Conservation (phyloP, 108 stramenopile genomes). For the Stephanodiscus minutulus region DNA sequence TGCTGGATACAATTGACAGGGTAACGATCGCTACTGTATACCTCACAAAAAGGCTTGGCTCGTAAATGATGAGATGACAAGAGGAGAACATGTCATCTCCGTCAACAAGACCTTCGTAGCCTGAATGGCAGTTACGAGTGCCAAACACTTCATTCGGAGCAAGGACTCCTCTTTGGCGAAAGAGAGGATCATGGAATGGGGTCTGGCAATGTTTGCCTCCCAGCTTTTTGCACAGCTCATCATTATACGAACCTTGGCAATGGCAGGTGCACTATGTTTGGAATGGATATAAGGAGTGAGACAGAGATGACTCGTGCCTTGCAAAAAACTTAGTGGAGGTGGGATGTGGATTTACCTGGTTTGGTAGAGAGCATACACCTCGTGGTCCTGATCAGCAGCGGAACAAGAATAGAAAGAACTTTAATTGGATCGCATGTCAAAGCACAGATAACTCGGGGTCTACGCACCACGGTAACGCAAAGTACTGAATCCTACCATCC, state of each 20-base stretch:
- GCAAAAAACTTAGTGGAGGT: too few species aligned
- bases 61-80: slow-evolving; percentile 81
- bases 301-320: not conserved
- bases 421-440: slow-evolving; percentile 3
- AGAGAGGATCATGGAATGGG: slow-evolving; percentile 69
- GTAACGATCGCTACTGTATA: slow-evolving; percentile 43
- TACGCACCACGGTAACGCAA: slow-evolving; percentile 21
- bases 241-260: slow-evolving; percentile 60
- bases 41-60: slow-evolving; percentile 59
- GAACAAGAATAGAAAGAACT: not conserved
- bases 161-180: slow-evolving; percentile 54
- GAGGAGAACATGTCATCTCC: slow-evolving; percentile 66
- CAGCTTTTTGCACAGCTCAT: slow-evolving; percentile 43
- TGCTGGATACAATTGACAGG: not conserved
- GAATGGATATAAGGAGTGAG: not conserved
- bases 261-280: slow-evolving; percentile 79
- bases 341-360: slow-evolving; percentile 34
- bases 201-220: slow-evolving; percentile 52
- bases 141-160: slow-evolving; percentile 74
- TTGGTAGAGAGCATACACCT: slow-evolving; percentile 83
- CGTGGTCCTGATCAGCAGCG: slow-evolving; percentile 31
- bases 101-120: slow-evolving; percentile 76
- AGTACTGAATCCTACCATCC: slow-evolving; percentile 46
- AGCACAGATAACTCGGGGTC: not conserved
- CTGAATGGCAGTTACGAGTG: slow-evolving; percentile 61